Evolutionary conservation across 2,329 filamentous ascomycete species (phyloP), one percentile per base, ranked within the genome.

Genomic region (Curvularia sp.): DNA sequence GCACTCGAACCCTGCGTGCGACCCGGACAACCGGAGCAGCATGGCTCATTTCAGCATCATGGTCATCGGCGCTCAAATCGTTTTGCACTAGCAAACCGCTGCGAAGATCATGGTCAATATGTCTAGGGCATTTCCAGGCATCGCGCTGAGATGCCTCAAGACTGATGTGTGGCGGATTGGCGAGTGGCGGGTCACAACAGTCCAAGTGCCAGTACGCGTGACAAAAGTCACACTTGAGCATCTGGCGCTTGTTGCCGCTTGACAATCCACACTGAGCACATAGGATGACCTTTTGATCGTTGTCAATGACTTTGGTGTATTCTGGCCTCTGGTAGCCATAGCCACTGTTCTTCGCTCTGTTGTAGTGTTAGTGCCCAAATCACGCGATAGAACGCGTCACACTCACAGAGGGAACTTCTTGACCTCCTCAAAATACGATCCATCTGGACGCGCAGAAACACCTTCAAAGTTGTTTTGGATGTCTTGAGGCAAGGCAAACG

Each of bases 101-200:
- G 47, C 72, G 72, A 56, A 96, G 82, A 55, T 93, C 84, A 62
- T 94, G 88, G 52, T 95, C 91, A 41, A 90, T 83, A 74, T 99
- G 95, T 63, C 90, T 87, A 49, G 94, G 94, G 73, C 95, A 99
- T 77, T 88, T 89, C 92, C 93, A 99, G 54, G 88, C 89, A 70
- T 82, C 80, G 46, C 89, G 87, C 50, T 89, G 82, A 49, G 81
- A 81, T 64, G 81, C 81, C 49, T 83, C 73, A 46, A 71, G 66
- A 59, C 68, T 70, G 56, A 78, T 73, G 53, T 87, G 84, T 10
- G 93, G 93, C 38, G 92, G 90, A 54, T 90, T 87, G 32, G 93
- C 87, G 71, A 93, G 80, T 32, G 94, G 93, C 27, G 92, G 91
- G 72, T 96, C 89, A 15, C 96, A 81, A 78, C 95, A 99, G 77